These are phyloP conservation scores for Cutaneotrichosporon cavernicola DNA, from an alignment of 1,284 basidiomycete genomes.

Conservation along the genomic window DNA sequence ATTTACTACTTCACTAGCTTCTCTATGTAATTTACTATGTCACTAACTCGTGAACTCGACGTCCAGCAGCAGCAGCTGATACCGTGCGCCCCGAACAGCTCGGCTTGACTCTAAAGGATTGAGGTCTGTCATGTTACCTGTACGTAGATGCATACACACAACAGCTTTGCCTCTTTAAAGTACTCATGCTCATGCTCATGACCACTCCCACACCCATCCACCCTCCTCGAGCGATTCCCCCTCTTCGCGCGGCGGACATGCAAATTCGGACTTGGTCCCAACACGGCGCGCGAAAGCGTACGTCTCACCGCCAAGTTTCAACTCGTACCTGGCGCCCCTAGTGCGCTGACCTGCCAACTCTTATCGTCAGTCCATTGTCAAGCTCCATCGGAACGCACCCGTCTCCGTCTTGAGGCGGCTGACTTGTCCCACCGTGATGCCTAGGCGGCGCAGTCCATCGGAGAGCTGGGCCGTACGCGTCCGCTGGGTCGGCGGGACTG, in stretches of 20 bases:
- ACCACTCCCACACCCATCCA: conserved; percentile 17
- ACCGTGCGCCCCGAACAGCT: not conserved
- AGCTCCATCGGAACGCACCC: not conserved
- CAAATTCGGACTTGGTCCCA: conserved; percentile 14
- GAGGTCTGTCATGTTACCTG: not conserved
- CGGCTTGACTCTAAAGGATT: no score
- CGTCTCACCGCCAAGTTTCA: conserved; percentile 3
- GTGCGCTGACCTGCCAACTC: not conserved
- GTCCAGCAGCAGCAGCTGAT: not conserved
- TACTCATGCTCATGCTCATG: not conserved
- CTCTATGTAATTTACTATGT: no score
- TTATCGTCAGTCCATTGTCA: not conserved
- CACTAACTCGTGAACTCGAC: not conserved
- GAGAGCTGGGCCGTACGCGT: conserved; percentile 31
- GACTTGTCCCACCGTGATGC: conserved; percentile 11
- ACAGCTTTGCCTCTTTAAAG: not conserved
- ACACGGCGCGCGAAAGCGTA: conserved; percentile 8
- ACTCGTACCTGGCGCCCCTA: not conserved
- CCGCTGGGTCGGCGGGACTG: conserved; percentile 23
- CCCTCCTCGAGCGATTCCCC: conserved; percentile 6
- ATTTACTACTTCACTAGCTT: not conserved
- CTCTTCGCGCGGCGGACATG: not conserved
- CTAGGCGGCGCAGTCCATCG: conserved; percentile 35
- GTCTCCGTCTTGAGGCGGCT: not conserved
- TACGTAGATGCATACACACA: conserved; percentile 8